Conservation (phyloP, 495 filamentous ascomycete species). For the Podospora bellae-mahoneyi region DNA sequence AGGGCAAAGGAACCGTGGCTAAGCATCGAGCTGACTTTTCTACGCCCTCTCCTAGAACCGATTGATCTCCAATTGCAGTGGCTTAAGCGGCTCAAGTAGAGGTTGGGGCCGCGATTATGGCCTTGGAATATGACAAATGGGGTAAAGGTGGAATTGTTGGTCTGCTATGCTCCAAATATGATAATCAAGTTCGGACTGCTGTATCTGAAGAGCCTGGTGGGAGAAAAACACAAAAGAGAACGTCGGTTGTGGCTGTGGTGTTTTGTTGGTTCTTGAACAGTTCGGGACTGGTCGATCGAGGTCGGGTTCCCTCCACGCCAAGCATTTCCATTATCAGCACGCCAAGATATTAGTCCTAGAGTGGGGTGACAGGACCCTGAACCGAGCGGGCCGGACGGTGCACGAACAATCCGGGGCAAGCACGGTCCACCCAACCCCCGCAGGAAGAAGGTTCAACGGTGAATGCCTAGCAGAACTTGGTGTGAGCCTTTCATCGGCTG, state of each 20-base stretch:
- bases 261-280: constrained; percentile 2
- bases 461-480: background rate
- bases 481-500: background rate
- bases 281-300: background rate
- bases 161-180: background rate
- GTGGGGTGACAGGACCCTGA: background rate
- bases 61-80: background rate
- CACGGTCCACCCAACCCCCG: background rate
- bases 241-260: background rate
- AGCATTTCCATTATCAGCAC: background rate
- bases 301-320: constrained; percentile 22
- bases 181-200: background rate
- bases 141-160: background rate
- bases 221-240: constrained; percentile 5
- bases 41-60: background rate
- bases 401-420: background rate
- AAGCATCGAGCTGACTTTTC: constrained; percentile 13
- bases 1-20: constrained; percentile 9
- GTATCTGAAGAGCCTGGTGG: background rate
- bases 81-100: background rate
- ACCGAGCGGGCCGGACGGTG: constrained; percentile 2
- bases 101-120: background rate
- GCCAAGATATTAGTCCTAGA: constrained; percentile 4
- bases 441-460: background rate
- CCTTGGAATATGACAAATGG: background rate